Evolutionary conservation across 2,329 filamentous ascomycete species (phyloP), one percentile per base, ranked within the genome.

Genomic region (Fusarium sublunatum): DNA sequence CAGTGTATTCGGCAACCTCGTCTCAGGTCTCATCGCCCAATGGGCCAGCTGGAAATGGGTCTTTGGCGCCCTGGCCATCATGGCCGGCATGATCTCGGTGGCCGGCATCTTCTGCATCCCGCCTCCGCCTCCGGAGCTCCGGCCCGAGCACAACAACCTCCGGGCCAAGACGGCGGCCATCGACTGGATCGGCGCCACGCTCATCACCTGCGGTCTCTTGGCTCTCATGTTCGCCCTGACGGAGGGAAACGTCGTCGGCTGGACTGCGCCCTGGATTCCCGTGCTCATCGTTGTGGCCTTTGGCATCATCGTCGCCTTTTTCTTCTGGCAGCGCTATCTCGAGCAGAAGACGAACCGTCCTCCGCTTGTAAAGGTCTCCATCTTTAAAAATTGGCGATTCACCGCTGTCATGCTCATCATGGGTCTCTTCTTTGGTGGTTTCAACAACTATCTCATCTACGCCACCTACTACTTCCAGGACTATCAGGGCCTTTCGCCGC

Each of bases 381-480:
- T 89, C 34, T 91, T 91, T 74, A 77, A 77, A 36, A 88, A 83
- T 70, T 72, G 75, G 6, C 81, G 80, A 7, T 90, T 91, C 70
- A 83, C 82, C 31, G 84, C 86, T 7, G 87, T 86, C 13, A 86
- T 91, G 78, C 70, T 83, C 29, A 86, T 89, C 65, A 89, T 90
- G 83, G 80, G 80, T 1, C 73, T 91, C 2, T 91, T 90, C 76
- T 91, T 88, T 68, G 82, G 84, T 15, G 79, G 82, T 2, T 91
- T 91, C 76, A 90, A 89, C 75, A 88, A 88, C 72, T 90, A 83
- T 65, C 76, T 90, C 35, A 79, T 91, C 58, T 90, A 84, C 67
- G 83, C 87, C 2, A 91, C 89, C 5, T 91, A 88, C 74, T 90
- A 86, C 74, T 91, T 86, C 74, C 89, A 91, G 73, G 83, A 88